These are phyloP conservation scores for Kodamaea jinghongensis DNA, from an alignment of 805 yeast genomes.

Conservation along the genomic window DNA sequence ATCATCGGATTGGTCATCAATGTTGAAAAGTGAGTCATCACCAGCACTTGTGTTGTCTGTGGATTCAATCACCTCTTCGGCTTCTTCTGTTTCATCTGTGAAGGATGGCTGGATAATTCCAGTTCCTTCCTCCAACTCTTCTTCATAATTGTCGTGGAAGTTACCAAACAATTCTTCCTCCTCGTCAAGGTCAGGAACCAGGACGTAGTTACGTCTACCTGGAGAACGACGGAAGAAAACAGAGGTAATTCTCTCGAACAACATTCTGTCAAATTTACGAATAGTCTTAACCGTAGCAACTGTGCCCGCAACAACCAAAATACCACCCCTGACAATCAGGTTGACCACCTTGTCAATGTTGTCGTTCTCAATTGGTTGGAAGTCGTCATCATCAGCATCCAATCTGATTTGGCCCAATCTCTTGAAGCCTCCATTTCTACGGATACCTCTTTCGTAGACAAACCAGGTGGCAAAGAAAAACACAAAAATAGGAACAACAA, in stretches of 20 bases:
- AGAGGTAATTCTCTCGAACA: conserved; percentile 31
- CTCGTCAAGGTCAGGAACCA: conserved; percentile 37
- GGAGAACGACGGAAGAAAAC: conserved; percentile 35
- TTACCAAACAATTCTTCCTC: conserved; percentile 42
- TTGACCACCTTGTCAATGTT: conserved; percentile 58
- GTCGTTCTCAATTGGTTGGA: conserved; percentile 62
- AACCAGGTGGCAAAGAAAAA: conserved; percentile 57
- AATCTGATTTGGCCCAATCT: conserved; percentile 84
- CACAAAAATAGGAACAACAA: conserved; percentile 57
- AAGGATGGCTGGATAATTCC: conserved; percentile 15
- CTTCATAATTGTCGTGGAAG: conserved; percentile 40
- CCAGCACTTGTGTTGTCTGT: conserved; percentile 9
- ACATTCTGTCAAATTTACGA: conserved; percentile 29
- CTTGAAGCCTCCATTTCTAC: conserved; percentile 71
- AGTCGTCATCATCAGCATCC: conserved; percentile 64
- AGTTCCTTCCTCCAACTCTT: conserved; percentile 33
- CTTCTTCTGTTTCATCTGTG: conserved; percentile 19
- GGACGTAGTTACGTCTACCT: conserved; percentile 40
- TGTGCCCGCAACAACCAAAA: conserved; percentile 42
- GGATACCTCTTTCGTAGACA: conserved; percentile 77
- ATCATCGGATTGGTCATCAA: conserved; percentile 22
- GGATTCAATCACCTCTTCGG: conserved; percentile 6
- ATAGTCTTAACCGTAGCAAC: conserved; percentile 34
- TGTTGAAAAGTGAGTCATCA: conserved; percentile 29
- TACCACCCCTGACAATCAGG: conserved; percentile 55